Conservation (phyloP, 192 early-diverging fungal genomes). For the Dissophora globulifera region DNA sequence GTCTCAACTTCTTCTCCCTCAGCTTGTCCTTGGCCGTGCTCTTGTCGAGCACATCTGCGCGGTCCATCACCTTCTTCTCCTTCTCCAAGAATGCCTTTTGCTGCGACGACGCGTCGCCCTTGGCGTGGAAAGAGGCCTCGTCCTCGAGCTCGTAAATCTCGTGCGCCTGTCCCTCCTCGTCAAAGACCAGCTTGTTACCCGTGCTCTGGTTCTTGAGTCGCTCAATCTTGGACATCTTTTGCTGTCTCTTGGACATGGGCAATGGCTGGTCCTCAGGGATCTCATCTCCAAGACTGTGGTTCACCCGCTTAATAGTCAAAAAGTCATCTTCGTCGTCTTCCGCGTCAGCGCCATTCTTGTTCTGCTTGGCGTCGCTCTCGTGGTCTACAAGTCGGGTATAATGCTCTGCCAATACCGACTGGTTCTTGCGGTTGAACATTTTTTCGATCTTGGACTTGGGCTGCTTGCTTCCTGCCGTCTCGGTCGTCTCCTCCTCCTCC, state of each 20-base stretch:
- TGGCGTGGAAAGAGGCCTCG: slow-evolving; percentile 81
- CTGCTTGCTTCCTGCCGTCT: slow-evolving; percentile 26
- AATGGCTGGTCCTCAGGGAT: slow-evolving; percentile 45
- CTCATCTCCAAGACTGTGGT: slow-evolving; percentile 78
- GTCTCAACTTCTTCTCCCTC: slow-evolving; percentile 74
- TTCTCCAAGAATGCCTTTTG: slow-evolving; percentile 79
- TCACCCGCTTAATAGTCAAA: slow-evolving; percentile 82
- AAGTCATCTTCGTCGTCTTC: slow-evolving; percentile 82
- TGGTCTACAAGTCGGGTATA: slow-evolving; percentile 87
- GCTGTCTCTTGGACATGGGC: slow-evolving; percentile 59
- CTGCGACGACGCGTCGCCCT: slow-evolving; percentile 72
- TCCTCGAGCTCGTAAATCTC: slow-evolving; percentile 83
- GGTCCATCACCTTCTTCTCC: slow-evolving; percentile 72
- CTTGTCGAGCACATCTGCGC: slow-evolving; percentile 85
- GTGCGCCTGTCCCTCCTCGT: slow-evolving; percentile 90
- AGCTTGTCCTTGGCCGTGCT: slow-evolving; percentile 70
- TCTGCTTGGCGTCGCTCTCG: slow-evolving; percentile 56
- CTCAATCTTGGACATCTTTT: slow-evolving; percentile 73
- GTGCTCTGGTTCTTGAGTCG: slow-evolving; percentile 75
- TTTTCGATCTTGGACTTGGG: slow-evolving; percentile 87
- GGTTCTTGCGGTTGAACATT: slow-evolving; percentile 95
- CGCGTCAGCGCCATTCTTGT: slow-evolving; percentile 33
- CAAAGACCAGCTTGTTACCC: slow-evolving; percentile 85
- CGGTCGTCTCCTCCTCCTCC: slow-evolving; percentile 13
- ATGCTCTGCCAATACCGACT: slow-evolving; percentile 89